Evolutionary conservation across 345 rosid species (phyloP).

Genomic region (Eucalyptus melliodora): DNA sequence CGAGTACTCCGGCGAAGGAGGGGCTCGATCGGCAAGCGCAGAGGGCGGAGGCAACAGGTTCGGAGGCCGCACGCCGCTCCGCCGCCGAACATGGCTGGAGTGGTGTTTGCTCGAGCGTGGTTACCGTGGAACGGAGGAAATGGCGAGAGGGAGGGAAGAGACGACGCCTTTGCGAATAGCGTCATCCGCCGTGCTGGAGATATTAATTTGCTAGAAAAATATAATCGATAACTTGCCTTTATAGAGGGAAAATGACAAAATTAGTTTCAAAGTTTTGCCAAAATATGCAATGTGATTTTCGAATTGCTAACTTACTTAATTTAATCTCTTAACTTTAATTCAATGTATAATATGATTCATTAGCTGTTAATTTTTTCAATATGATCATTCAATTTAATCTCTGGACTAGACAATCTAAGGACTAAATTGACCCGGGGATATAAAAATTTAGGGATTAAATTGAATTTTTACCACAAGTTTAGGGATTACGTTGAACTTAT

Average conservation of each 20-base stretch:
- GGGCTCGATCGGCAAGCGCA: slow-evolving; percentile 1
- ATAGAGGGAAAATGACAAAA: no score
- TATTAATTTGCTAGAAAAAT: not conserved
- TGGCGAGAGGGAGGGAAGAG: not conserved
- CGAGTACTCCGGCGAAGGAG: not conserved
- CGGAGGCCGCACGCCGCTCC: slow-evolving; percentile 30
- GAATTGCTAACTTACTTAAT: no score
- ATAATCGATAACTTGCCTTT: no score
- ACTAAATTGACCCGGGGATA: fast-evolving
- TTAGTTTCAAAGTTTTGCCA: no score
- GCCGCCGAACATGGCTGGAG: slow-evolving; percentile 17
- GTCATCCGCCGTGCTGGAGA: not conserved
- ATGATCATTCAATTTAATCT: no score
- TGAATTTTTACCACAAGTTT: no score
- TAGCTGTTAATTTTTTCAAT: no score
- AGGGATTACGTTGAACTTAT: not conserved
- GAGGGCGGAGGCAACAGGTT: slow-evolving; percentile 22
- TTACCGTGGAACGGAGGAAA: not conserved
- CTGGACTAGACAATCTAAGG: no score
- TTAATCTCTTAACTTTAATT: no score
- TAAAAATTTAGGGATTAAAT: no score
- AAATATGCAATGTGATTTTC: no score
- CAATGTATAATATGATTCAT: no score
- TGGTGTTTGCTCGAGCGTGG: not conserved
- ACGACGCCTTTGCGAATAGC: not conserved